Conservation (phyloP, 306 rosid species). For the Purshia tridentata region DNA sequence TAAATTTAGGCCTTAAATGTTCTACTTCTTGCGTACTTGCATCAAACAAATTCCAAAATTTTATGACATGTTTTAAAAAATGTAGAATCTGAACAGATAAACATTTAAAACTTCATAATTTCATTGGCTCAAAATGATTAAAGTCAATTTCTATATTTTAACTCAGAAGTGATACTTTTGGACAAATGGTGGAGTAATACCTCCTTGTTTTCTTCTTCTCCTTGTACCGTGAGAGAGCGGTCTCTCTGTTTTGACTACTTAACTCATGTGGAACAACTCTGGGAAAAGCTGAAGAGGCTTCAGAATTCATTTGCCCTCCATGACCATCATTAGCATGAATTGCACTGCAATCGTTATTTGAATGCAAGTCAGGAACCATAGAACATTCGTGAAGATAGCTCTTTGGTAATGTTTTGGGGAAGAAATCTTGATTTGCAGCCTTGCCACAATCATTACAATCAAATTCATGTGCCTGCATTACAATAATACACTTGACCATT, state of each 20-base stretch:
- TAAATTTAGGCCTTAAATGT: background rate
- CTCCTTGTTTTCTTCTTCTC: slow-evolving; percentile 90
- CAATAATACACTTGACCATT: background rate
- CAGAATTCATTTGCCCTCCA: slow-evolving; percentile 32
- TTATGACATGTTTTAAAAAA: background rate
- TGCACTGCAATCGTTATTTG: slow-evolving; percentile 28
- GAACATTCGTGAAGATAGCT: slow-evolving; percentile 38
- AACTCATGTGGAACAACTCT: slow-evolving; percentile 52
- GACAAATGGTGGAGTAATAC: slow-evolving; percentile 35
- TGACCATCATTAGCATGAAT: slow-evolving; percentile 26
- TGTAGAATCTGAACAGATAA: background rate
- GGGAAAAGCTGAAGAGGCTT: slow-evolving; percentile 32
- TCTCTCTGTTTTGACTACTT: slow-evolving; percentile 66
- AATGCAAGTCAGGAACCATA: slow-evolving; percentile 34
- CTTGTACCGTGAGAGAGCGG: slow-evolving; percentile 80
- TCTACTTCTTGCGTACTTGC: background rate
- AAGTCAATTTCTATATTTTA: background rate
- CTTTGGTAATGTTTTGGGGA: slow-evolving; percentile 28
- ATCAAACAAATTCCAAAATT: background rate
- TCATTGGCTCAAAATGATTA: background rate
- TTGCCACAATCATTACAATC: slow-evolving; percentile 40
- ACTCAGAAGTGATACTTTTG: background rate
- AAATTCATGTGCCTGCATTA: slow-evolving; percentile 30
- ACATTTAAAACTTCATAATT: background rate
- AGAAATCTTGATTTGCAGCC: slow-evolving; percentile 39